Base-by-base conservation (phyloP, 192 early-diverging fungal genomes). In the Entomortierella parvispora region DNA sequence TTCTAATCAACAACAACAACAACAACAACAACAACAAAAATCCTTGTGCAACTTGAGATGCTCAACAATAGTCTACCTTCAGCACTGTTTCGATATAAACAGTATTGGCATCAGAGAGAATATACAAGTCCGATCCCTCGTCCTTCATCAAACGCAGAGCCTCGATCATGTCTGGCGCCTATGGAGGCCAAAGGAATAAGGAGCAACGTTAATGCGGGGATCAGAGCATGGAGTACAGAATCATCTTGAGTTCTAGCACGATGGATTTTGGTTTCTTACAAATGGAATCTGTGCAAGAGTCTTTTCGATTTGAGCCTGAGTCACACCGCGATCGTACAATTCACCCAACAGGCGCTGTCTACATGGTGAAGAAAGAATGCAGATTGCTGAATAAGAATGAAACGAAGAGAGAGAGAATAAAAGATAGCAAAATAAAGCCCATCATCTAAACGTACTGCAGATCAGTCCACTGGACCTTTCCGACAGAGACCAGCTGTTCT, bases 81-180 rank as follows among this genome's bases (percentile, higher is more conserved):
- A 90, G 67, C 26, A 91, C 84, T 10, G 76, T 81, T 1, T 90
- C 82, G 37, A 91, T 91, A 58, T 81, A 86, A 29, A 88, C 62
- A 10, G 83, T 82, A 49, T 91, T 91, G 10, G 89, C 80, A 66
- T 91, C 90, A 1, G 90, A 91, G 28, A 89, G 37, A 45, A 91
- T 85, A 44, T 84, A 71, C 10, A 89, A 70, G 7, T 86, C 83
- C 4, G 81, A 72, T 8, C 85, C 81, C 26, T 72, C 56, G 5
- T 51, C 48, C 20, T 85, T 82, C 29, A 88, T 80, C 25, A 74
- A 40, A 33, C 61, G 60, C 25, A 90, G 53, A 1, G 83, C 71
- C 44, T 76, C 75, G 44, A 81, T 80, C 69, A 84, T 88, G 15
- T 81, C 77, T 31, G 71, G 65, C 1, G 71, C 45, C 87, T 89